Evolutionary conservation across 2,329 filamentous ascomycete species (phyloP), one percentile per base, ranked within the genome.

Genomic region (Arthrobotrys iridis): DNA sequence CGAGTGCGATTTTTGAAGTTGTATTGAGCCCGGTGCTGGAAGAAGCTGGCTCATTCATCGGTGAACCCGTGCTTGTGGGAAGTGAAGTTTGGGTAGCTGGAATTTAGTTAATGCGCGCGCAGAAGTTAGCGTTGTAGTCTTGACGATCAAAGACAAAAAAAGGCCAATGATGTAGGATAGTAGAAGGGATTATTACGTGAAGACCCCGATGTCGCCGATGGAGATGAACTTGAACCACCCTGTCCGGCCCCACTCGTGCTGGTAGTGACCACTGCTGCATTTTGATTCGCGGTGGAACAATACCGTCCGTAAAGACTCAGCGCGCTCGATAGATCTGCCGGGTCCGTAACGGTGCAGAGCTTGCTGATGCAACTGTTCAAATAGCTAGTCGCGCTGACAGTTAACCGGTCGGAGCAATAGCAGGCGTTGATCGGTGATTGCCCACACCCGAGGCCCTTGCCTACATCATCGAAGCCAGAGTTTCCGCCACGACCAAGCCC

Each of bases 401-500:
- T 79, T 15, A 78, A 66, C 7, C 64, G 71, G 11, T 70, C 59
- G 50, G 77, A 78, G 67, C 79, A 80, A 52, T 77, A 78, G 60
- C 80, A 80, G 13, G 68, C 78, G 71, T 80, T 80, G 43, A 77
- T 76, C 3, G 78, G 77, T 11, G 50, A 45, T 66, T 79, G 80
- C 10, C 78, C 78, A 57, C 79, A 80, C 46, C 78, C 78, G 2
- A 80, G 77, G 2, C 45, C 70, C 22, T 74, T 74, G n/a, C 70
- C 70, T 7, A 74, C 70, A 15, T 74, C 70, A 6, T 74, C 26
- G 15, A 74, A 74, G 22, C 62, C 70, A 18, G 70, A 74, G 20
- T 67, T 74, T 8, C 70, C 70, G 10, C 71, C 76, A 22, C 77
- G 65, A n/a, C 79, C 79, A 10, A 80, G 76, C 26, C 78, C 79